These are phyloP conservation scores for Dictyostelium brefeldianum DNA, from an alignment of 78 protist species.

Conservation along the genomic window DNA sequence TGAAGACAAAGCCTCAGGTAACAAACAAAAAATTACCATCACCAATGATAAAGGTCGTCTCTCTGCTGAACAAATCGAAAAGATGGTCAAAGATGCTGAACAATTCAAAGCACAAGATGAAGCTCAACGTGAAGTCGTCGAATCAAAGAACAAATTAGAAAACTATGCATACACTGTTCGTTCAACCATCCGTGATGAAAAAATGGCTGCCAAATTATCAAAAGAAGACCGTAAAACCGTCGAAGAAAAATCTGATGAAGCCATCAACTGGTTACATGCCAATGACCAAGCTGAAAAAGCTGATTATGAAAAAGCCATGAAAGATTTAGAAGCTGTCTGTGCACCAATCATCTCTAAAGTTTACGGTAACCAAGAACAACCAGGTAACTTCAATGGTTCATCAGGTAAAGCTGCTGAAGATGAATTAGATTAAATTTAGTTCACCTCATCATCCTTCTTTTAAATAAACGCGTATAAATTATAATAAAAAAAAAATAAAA, in stretches of 20 bases:
- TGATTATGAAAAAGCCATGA: slow-evolving; percentile 93
- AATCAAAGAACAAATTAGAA: slow-evolving; percentile 94
- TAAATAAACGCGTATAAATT: too few relatives aligned
- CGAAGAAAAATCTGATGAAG: slow-evolving; percentile 89
- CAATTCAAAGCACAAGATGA: slow-evolving; percentile 93
- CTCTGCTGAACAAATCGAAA: slow-evolving; percentile 94
- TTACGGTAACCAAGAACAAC: slow-evolving; percentile 90
- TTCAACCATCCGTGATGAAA: slow-evolving; percentile 74
- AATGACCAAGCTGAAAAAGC: slow-evolving; percentile 91
- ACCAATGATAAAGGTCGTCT: slow-evolving; percentile 98
- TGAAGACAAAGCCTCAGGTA: slow-evolving; percentile 94
- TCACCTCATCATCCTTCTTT: too few relatives aligned
- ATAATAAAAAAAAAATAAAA: too few relatives aligned
- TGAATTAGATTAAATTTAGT: slow-evolving; percentile 23
- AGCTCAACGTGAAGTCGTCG: slow-evolving; percentile 79
- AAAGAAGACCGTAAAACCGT: slow-evolving; percentile 92
- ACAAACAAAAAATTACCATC: slow-evolving; percentile 93
- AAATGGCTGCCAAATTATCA: slow-evolving; percentile 87
- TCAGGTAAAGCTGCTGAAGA: slow-evolving; percentile 31
- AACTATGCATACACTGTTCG: slow-evolving; percentile 89
- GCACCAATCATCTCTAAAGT: slow-evolving; percentile 95
- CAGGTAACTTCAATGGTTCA: slow-evolving; percentile 90
- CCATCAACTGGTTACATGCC: slow-evolving; percentile 89
- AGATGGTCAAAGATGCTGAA: slow-evolving; percentile 98
- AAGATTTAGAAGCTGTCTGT: slow-evolving; percentile 92